phyloP scores from a whole-genome alignment of 257 asterid species.

The Solanum chilense region DNA sequence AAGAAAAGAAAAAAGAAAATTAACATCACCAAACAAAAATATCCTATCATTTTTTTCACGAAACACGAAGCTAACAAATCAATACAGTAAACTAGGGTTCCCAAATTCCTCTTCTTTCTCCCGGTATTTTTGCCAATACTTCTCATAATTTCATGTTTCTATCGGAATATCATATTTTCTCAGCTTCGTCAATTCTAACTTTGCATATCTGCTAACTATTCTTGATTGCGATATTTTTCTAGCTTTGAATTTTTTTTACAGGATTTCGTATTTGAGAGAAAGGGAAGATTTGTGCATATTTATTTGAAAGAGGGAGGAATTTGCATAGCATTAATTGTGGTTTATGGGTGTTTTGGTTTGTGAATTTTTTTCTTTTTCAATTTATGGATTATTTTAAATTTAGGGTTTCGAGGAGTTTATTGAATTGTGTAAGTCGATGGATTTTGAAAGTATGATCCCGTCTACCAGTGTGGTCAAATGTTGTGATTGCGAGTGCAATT shows the following conservation, averaged over 20 bases:
- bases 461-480: conserved; percentile 38
- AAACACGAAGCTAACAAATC: background rate
- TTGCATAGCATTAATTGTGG: background rate
- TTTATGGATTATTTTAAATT: background rate
- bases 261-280: conserved; percentile 9
- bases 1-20: background rate
- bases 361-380: conserved; percentile 1
- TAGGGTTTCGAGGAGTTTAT: conserved; percentile 10
- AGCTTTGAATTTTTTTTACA: conserved; percentile 1
- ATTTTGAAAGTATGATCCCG: conserved; percentile 28
- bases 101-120: background rate
- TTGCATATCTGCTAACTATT: background rate
- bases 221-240: background rate
- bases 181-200: background rate
- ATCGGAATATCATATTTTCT: background rate
- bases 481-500: conserved; percentile 69
- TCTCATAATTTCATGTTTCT: background rate
- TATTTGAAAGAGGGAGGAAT: background rate
- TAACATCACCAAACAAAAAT: background rate
- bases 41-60: background rate
- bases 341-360: background rate
- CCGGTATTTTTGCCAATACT: background rate
- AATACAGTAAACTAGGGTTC: background rate
- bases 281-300: background rate
- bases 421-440: conserved; percentile 41